Percentiles rank a stretch among this genome's conserved stretches.
Evolutionary conservation across 2,329 filamentous ascomycete genomes (phyloP).

Genomic region (Didymella pomorum): DNA sequence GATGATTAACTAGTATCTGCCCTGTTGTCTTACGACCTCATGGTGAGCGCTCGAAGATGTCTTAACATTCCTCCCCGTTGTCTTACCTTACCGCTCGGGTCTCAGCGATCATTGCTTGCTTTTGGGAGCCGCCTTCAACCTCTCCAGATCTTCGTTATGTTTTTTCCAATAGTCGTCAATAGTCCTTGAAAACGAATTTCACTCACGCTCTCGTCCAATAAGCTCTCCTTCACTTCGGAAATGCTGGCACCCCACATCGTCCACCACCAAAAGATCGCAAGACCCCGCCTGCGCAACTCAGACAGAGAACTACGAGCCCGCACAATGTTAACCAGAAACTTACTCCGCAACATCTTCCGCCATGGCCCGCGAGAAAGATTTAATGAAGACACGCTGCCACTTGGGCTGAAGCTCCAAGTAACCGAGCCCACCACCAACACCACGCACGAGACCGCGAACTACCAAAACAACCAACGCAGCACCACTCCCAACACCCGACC

Average conservation of each 20-base stretch:
- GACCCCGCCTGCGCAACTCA: not conserved
- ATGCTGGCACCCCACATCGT: not conserved
- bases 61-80: not conserved
- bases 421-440: not conserved
- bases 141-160: not conserved
- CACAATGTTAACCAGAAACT: conserved; percentile 7
- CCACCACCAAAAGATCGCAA: not conserved
- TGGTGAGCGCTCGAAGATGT: not conserved
- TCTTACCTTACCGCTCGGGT: not conserved
- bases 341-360: conserved; percentile 31
- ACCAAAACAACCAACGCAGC: not conserved
- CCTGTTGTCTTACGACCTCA: no score
- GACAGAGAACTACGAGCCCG: not conserved
- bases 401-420: not conserved
- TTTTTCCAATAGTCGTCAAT: not conserved
- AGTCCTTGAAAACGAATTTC: not conserved
- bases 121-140: not conserved
- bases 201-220: not conserved
- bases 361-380: conserved; percentile 11
- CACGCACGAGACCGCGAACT: not conserved
- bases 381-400: not conserved
- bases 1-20: not conserved
- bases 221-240: conserved; percentile 1
- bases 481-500: not conserved
- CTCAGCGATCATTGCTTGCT: not conserved